Evolutionary conservation across 2,329 filamentous ascomycete genomes (phyloP).

Genomic region (Grosmannia huntii): DNA sequence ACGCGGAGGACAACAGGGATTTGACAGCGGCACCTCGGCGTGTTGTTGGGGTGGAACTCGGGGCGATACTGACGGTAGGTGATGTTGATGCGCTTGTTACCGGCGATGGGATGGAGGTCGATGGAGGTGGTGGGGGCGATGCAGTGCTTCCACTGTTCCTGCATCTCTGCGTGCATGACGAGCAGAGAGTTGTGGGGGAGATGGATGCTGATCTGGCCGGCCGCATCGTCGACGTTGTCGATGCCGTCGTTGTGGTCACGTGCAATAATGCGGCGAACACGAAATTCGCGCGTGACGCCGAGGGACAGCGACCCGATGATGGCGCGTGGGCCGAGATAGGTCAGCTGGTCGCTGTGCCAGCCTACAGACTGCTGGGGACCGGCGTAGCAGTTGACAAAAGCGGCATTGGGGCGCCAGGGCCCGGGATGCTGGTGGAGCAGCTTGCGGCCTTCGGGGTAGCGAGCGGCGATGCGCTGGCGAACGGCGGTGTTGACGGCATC

Average conservation of each 20-base stretch:
- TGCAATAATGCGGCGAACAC: slow-evolving; percentile 64
- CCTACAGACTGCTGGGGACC: slow-evolving; percentile 74
- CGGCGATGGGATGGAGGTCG: slow-evolving; percentile 71
- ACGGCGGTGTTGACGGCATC: slow-evolving; percentile 67
- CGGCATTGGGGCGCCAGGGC: slow-evolving; percentile 73
- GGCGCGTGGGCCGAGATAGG: slow-evolving; percentile 78
- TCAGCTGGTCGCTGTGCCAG: slow-evolving; percentile 86
- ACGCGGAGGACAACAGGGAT: slow-evolving; percentile 60
- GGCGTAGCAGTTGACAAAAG: slow-evolving; percentile 89
- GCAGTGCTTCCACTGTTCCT: slow-evolving; percentile 91
- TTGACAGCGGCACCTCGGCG: slow-evolving; percentile 64
- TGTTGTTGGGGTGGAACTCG: slow-evolving; percentile 62
- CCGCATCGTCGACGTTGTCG: slow-evolving; percentile 37
- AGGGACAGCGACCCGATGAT: slow-evolving; percentile 84
- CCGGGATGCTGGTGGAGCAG: slow-evolving; percentile 63
- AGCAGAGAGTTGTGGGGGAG: slow-evolving; percentile 89
- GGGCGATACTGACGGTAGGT: slow-evolving; percentile 83
- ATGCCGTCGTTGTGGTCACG: slow-evolving; percentile 29
- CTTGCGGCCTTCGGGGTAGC: slow-evolving; percentile 58
- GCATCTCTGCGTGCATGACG: slow-evolving; percentile 96
- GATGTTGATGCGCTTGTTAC: slow-evolving; percentile 76
- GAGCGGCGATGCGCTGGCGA: slow-evolving; percentile 51
- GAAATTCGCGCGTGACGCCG: slow-evolving; percentile 86
- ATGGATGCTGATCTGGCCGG: slow-evolving; percentile 85
- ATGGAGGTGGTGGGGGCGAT: slow-evolving; percentile 65